Evolutionary conservation across 2,329 filamentous ascomycete species (phyloP).

Genomic region (Penicillium sp.): DNA sequence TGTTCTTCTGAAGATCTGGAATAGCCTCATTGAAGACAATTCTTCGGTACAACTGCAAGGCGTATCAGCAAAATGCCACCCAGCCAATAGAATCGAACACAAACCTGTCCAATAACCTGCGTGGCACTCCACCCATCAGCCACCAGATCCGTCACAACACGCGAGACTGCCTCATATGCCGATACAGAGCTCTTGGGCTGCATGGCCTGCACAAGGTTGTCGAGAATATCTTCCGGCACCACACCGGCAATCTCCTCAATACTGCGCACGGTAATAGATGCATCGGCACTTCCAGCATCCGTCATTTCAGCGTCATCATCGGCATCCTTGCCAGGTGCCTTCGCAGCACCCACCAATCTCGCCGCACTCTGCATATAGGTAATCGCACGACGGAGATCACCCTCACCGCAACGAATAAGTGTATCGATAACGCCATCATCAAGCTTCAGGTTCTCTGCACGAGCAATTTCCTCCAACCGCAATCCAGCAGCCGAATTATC

Average conservation of each 20-base stretch:
- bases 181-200: conserved; percentile 61
- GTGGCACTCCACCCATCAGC: conserved; percentile 95
- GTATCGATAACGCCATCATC: conserved; percentile 76
- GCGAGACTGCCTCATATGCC: conserved; percentile 68
- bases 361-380: conserved; percentile 96
- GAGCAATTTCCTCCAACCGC: conserved; percentile 76
- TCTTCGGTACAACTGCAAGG: conserved; percentile 58
- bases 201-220: conserved; percentile 66
- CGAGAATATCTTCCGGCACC: conserved; percentile 71
- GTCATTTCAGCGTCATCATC: conserved; percentile 59
- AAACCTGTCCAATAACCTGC: conserved; percentile 75
- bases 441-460: conserved; percentile 67
- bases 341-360: conserved; percentile 66
- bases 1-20: conserved; percentile 79
- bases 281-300: conserved; percentile 50
- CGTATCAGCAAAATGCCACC: conserved; percentile 2
- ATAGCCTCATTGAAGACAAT: conserved; percentile 81
- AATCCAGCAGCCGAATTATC: conserved; percentile 78
- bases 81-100: conserved; percentile 14
- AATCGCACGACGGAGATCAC: conserved; percentile 92
- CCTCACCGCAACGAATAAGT: conserved; percentile 81
- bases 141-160: conserved; percentile 81
- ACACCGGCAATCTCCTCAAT: conserved; percentile 96
- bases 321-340: conserved; percentile 40
- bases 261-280: conserved; percentile 65